Conservation (phyloP, 2,329 filamentous ascomycete genomes). For the Diaporthe citriasiana region DNA sequence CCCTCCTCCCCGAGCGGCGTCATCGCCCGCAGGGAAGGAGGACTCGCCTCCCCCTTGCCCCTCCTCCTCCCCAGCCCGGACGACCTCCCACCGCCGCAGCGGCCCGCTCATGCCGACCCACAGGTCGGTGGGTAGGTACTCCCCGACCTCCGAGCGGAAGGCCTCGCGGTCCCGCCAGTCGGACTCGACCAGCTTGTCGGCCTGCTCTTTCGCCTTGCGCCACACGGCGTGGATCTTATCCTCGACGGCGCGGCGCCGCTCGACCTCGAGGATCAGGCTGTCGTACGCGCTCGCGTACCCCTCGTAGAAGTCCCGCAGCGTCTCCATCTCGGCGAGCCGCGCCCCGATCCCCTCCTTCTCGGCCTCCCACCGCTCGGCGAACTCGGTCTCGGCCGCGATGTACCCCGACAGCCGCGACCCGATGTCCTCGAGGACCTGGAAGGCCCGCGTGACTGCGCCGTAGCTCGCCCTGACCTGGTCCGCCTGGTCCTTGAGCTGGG, state of each 20-base stretch:
- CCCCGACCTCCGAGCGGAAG: conserved; percentile 86
- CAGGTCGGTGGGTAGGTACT: conserved; percentile 88
- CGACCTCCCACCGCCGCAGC: conserved; percentile 66
- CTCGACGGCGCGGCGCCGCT: conserved; percentile 79
- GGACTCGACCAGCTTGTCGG: conserved; percentile 80
- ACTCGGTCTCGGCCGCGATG: conserved; percentile 74
- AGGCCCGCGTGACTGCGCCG: conserved; percentile 71
- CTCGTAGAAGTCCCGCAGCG: conserved; percentile 86
- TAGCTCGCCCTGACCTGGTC: conserved; percentile 69
- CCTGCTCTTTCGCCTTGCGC: conserved; percentile 80
- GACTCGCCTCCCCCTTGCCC: not conserved
- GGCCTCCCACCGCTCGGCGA: conserved; percentile 77
- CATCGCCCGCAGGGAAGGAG: not conserved
- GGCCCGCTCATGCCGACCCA: conserved; percentile 82
- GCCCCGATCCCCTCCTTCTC: conserved; percentile 78
- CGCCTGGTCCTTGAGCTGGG: conserved; percentile 74
- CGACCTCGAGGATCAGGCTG: conserved; percentile 85
- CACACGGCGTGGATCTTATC: conserved; percentile 81
- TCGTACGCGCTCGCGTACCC: conserved; percentile 89
- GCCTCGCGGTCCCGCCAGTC: conserved; percentile 81
- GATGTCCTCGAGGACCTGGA: conserved; percentile 76
- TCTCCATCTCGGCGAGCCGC: conserved; percentile 82
- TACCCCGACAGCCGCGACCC: conserved; percentile 75
- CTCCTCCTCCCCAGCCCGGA: conserved; percentile 49
- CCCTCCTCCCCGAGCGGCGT: not conserved